Evolutionary conservation across 768 basidiomycete genomes (phyloP).

Genomic region (Mycena vulgaris): DNA sequence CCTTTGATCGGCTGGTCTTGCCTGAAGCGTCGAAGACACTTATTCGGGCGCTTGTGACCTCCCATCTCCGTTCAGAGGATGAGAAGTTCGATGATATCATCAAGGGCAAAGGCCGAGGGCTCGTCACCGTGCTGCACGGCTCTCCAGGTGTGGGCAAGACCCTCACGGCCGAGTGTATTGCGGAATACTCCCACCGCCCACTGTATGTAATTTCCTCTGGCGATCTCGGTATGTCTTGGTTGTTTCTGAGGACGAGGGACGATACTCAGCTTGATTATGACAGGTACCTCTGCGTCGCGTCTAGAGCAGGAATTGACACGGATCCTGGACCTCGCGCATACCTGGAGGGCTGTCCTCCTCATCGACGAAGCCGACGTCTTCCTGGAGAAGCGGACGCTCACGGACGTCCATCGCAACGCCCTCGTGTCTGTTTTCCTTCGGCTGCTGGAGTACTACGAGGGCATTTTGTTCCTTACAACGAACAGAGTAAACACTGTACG

Average conservation of each 20-base stretch:
- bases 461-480: conserved; percentile 39
- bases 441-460: conserved; percentile 38
- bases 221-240: conserved; percentile 39
- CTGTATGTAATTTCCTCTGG: conserved; percentile 40
- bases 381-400: conserved; percentile 38
- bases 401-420: conserved; percentile 39
- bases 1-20: conserved; percentile 33
- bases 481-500: conserved; percentile 31
- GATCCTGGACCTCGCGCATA: conserved; percentile 37
- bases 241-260: no score
- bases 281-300: conserved; percentile 20
- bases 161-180: conserved; percentile 43
- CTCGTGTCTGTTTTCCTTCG: conserved; percentile 43
- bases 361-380: conserved; percentile 47
- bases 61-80: conserved; percentile 19
- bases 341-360: conserved; percentile 42
- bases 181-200: conserved; percentile 38
- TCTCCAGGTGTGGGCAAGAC: conserved; percentile 40
- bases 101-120: conserved; percentile 37
- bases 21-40: conserved; percentile 27
- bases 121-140: conserved; percentile 33
- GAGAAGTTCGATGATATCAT: conserved; percentile 37
- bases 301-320: conserved; percentile 35
- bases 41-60: conserved; percentile 26
- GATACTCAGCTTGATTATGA: no score